Base-by-base conservation (phyloP, 2,329 filamentous ascomycete genomes). In the Pseudogymnoascus sp. region DNA sequence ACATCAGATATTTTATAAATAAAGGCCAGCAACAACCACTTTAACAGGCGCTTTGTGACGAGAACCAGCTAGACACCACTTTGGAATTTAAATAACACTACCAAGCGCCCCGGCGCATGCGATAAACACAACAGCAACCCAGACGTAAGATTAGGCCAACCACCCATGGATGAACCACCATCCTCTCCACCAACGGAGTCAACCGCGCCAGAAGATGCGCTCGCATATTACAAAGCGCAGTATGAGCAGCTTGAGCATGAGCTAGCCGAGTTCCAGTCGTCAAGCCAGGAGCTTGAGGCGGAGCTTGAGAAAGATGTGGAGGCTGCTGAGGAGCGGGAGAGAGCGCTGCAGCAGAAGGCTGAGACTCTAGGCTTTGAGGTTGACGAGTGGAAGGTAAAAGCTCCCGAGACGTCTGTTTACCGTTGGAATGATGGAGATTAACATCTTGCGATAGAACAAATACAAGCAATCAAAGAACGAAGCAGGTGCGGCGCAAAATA, bases 241-340 rank as follows among this genome's bases (percentile, higher is more conserved):
- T 97, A 97, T 78, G 92, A 95, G 76, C 86, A 91, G 73, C 83
- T 99, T 37, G 94, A 97, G 76, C 81, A 86, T 60, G 94, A 99
- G 75, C 84, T 99, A 64, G 85, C 89, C 65, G 94, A 99, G 71
- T 99, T 99, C 74, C 90, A 96, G 72, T 83, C 90, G 63, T 96
- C 92, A 61, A 97, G 92, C 75, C 89, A 91, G 74, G 94, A 97
- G 74, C 82, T 99, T 31, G 94, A 99, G 75, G 85, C 88, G 58
- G 94, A 97, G 76, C 80, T 99, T 60, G 94, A 99, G 76, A 95
- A 92, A 79, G 94, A 99, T 74, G 87, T 99, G 62, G 93, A 97
- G 70, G 88, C 90, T 48, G 92, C 92, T 48, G 94, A 99, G 80
- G 96, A 96, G 79, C 85, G 92, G 69, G 93, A 97, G 77, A 84